Evolutionary conservation across 225 moss, liverwort and hornwort genomes (phyloP).

Genomic region (Marchantia paleacea): DNA sequence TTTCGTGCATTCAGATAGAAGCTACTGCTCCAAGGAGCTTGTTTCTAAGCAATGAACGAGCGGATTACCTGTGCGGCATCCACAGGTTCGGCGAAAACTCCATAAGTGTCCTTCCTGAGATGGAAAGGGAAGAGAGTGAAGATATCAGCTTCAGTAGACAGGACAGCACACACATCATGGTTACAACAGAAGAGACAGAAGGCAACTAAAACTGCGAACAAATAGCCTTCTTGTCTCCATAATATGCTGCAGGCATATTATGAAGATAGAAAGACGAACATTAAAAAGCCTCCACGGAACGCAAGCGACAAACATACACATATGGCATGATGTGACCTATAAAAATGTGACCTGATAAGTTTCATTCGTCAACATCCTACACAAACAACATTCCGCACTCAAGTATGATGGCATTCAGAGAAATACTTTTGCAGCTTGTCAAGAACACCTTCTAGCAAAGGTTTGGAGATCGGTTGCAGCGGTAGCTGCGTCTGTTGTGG

Average conservation of each 20-base stretch:
- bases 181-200: not conserved
- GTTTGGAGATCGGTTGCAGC: slow-evolving; percentile 49
- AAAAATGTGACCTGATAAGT: too few relatives aligned
- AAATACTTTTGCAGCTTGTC: slow-evolving; percentile 93
- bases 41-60: not conserved
- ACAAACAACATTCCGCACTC: not conserved
- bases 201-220: too few relatives aligned
- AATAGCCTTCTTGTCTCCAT: too few relatives aligned
- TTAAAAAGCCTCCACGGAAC: too few relatives aligned
- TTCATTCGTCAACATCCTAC: too few relatives aligned
- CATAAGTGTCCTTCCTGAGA: slow-evolving; percentile 98
- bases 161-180: not conserved
- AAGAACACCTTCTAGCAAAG: slow-evolving; percentile 84
- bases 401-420: not conserved
- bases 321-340: too few relatives aligned
- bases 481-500: slow-evolving; percentile 6
- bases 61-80: slow-evolving; percentile 64
- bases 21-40: not conserved
- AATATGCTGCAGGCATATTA: too few relatives aligned
- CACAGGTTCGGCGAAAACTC: slow-evolving; percentile 97
- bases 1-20: not conserved
- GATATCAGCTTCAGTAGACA: not conserved
- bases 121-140: not conserved
- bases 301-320: too few relatives aligned
- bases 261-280: too few relatives aligned